phyloP scores from a whole-genome alignment of 192 early-diverging fungal genomes.

The Dissophora ornata region DNA sequence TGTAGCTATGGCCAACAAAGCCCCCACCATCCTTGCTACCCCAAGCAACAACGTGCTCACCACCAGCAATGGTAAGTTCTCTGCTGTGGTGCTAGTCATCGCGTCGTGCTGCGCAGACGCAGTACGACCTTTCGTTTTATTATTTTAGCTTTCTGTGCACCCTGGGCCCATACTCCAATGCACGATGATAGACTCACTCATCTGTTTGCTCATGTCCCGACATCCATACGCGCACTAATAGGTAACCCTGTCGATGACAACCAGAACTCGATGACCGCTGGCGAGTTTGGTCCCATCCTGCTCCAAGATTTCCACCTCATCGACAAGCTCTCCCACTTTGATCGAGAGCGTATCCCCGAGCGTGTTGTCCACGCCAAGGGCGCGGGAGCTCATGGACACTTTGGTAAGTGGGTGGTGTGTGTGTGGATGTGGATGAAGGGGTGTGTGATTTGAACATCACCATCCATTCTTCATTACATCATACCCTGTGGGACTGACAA shows the following conservation, averaged over 20 bases:
- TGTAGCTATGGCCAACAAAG: constrained; percentile 19
- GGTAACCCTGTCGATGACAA: constrained; percentile 83
- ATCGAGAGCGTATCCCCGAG: constrained; percentile 82
- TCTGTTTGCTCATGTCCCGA: no score
- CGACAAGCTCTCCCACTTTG: constrained; percentile 84
- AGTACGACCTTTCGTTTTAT: background rate
- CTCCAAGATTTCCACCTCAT: constrained; percentile 82
- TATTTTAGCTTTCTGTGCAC: background rate
- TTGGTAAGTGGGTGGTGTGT: constrained; percentile 47
- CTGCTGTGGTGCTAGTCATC: background rate
- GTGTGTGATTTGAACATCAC: no score
- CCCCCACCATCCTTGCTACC: constrained; percentile 47
- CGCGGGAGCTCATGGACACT: constrained; percentile 82
- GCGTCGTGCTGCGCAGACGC: background rate
- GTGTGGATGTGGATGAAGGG: no score
- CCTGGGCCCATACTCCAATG: no score
- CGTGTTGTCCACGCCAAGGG: constrained; percentile 87
- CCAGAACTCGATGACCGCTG: constrained; percentile 78
- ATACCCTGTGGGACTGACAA: no score
- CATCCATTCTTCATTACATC: no score
- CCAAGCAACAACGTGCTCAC: constrained; percentile 44
- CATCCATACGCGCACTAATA: no score
- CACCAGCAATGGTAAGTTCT: constrained; percentile 48
- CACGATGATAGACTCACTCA: no score
- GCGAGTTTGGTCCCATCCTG: constrained; percentile 71